Percentiles rank a stretch among this genome's conserved stretches.
Conservation (phyloP, 2,329 filamentous ascomycete genomes). For the Microdochium nivale region DNA sequence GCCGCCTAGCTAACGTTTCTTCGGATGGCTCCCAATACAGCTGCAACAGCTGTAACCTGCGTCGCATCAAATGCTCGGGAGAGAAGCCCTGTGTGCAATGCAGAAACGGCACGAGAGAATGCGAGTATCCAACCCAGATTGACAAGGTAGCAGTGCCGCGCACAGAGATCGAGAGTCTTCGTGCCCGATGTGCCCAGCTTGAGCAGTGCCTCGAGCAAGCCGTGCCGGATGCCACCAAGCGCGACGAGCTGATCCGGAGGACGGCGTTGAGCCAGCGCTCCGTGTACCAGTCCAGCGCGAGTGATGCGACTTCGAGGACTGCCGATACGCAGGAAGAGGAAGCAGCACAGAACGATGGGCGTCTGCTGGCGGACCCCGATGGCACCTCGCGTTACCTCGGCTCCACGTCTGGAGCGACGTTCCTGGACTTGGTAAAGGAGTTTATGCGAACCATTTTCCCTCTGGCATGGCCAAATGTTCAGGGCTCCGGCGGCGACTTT, state of each 20-base stretch:
- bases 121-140: constrained; percentile 34
- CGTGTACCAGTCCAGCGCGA: background rate
- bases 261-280: constrained; percentile 8
- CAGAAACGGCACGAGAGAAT: constrained; percentile 30
- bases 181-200: constrained; percentile 27
- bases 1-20: background rate
- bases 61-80: constrained; percentile 43
- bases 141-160: constrained; percentile 34
- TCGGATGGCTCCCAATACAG: constrained; percentile 16
- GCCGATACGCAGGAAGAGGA: constrained; percentile 6
- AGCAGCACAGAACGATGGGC: constrained; percentile 22
- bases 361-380: constrained; percentile 33
- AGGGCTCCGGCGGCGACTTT: constrained; percentile 19
- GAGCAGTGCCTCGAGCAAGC: constrained; percentile 28
- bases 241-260: constrained; percentile 22
- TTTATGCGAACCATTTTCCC: constrained; percentile 32
- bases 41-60: constrained; percentile 44
- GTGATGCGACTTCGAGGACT: constrained; percentile 2
- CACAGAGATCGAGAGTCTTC: constrained; percentile 31
- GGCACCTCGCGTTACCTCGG: constrained; percentile 37
- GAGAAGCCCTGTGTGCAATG: constrained; percentile 39
- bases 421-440: constrained; percentile 38
- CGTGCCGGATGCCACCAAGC: constrained; percentile 24
- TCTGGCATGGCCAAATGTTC: constrained; percentile 16
- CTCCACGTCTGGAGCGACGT: constrained; percentile 39